These are phyloP conservation scores for Tritrichomonas musculus DNA, from an alignment of 208 protist genomes.

Conservation along the genomic window DNA sequence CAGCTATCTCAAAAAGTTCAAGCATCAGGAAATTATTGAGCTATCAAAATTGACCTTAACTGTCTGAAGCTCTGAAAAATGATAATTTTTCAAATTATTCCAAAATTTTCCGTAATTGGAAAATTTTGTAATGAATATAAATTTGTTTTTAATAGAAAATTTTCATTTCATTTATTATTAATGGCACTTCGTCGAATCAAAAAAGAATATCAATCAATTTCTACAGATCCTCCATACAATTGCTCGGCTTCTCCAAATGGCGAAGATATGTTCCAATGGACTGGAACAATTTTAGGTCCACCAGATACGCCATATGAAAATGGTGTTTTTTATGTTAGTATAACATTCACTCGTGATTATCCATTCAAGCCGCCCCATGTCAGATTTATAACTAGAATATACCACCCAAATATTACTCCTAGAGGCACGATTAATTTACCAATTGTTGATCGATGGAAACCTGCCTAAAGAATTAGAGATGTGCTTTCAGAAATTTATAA, in stretches of 20 bases:
- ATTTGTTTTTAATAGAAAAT: too few species aligned
- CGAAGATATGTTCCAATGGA: background rate
- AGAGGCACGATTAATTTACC: constrained; percentile 93
- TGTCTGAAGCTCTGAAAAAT: too few species aligned
- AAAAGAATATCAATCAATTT: constrained; percentile 36
- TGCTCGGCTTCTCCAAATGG: background rate
- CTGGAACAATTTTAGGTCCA: background rate
- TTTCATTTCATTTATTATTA: background rate
- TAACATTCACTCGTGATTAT: background rate
- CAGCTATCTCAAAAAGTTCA: too few species aligned
- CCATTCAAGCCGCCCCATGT: background rate
- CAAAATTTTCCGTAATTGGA: too few species aligned
- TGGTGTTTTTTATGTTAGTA: background rate
- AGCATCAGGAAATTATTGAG: too few species aligned
- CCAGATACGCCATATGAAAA: background rate
- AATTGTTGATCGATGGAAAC: constrained; percentile 87
- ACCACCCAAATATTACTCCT: constrained; percentile 67
- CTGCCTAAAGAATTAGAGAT: constrained; percentile 90
- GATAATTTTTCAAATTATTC: too few species aligned
- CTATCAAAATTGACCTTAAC: too few species aligned
- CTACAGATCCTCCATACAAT: background rate
- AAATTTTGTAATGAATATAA: too few species aligned
- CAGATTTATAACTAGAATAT: background rate
- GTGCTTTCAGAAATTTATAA: constrained; percentile 95
- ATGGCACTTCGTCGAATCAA: background rate